A percentile compares a stretch with the other conserved stretches of the same genome.
These are phyloP conservation scores for Metschnikowia corniflorae DNA, from an alignment of 805 yeast genomes.

Conservation along the genomic window DNA sequence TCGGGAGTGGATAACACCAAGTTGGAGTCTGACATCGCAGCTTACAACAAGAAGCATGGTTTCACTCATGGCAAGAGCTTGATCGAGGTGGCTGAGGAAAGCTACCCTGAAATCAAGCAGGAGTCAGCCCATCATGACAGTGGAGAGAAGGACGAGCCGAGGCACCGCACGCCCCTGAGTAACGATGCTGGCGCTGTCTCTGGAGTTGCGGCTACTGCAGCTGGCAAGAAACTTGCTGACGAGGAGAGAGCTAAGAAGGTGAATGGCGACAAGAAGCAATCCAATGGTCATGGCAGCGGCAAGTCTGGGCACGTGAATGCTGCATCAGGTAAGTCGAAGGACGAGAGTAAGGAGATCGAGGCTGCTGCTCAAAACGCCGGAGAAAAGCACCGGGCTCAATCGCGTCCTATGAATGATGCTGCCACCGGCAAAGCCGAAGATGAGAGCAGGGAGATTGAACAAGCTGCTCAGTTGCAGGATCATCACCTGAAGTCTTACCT, in stretches of 20 bases:
- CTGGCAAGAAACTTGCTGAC: constrained; percentile 5
- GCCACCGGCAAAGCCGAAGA: constrained; percentile 3
- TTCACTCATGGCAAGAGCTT: constrained; percentile 21
- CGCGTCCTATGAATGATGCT: constrained; percentile 2
- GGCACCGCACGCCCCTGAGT: constrained; percentile 5
- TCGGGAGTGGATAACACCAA: constrained; percentile 14
- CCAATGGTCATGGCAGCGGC: too few relatives aligned
- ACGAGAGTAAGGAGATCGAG: constrained; percentile 7
- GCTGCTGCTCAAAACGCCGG: constrained; percentile 1
- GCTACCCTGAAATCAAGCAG: constrained; percentile 16
- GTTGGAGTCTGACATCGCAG: constrained; percentile 23
- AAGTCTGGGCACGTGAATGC: too few relatives aligned
- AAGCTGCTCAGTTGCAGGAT: constrained; percentile 1
- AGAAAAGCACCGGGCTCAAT: not conserved
- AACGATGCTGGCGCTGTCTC: constrained; percentile 8
- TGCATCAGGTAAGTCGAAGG: constrained; percentile 3
- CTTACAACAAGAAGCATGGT: constrained; percentile 28
- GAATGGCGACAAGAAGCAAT: too few relatives aligned
- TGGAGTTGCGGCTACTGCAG: constrained; percentile 8
- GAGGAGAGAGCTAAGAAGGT: too few relatives aligned
- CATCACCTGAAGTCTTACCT: too few relatives aligned
- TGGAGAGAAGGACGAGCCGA: constrained; percentile 3
- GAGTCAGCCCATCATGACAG: constrained; percentile 16
- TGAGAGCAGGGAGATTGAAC: constrained; percentile 3
- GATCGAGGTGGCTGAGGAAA: constrained; percentile 27